Conservation (phyloP, 306 rosid genomes). For the Lotus japonicus region DNA sequence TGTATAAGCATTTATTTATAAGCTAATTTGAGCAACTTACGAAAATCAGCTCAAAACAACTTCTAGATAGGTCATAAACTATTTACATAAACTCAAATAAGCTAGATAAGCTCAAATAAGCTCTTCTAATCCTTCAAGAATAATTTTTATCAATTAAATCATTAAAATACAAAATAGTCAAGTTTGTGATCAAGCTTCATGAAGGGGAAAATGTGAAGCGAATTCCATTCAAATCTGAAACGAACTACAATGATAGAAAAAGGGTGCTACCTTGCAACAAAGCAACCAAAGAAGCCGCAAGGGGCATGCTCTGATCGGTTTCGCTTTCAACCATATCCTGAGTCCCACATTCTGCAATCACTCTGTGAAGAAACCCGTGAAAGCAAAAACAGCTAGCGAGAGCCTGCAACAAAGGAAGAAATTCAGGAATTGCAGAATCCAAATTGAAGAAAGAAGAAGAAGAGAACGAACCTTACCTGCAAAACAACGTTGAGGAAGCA, state of each 20-base stretch:
- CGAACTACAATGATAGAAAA: neutral
- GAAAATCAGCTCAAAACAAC: too few relatives aligned
- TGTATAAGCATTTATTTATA: too few relatives aligned
- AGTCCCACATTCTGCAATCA: constrained; percentile 43
- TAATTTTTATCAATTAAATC: too few relatives aligned
- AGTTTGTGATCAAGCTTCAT: too few relatives aligned
- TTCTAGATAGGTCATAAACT: too few relatives aligned
- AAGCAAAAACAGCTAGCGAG: constrained; percentile 72
- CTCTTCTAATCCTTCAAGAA: too few relatives aligned
- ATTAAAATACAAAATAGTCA: too few relatives aligned
- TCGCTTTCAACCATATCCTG: constrained; percentile 30
- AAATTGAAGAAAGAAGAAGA: neutral
- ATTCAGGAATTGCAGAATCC: neutral
- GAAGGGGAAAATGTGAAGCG: neutral
- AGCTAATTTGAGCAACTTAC: too few relatives aligned
- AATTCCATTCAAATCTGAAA: neutral
- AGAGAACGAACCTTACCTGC: constrained; percentile 39
- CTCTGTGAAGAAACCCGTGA: constrained; percentile 48
- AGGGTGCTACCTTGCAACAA: constrained; percentile 53
- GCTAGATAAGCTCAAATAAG: too few relatives aligned
- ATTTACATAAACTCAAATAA: too few relatives aligned
- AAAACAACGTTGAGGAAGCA: constrained; percentile 83
- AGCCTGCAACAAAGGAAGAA: constrained; percentile 41
- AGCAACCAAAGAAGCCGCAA: constrained; percentile 52
- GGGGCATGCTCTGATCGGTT: constrained; percentile 37